Conservation (phyloP, 257 asterid species). For the Linderniella brevidens region DNA sequence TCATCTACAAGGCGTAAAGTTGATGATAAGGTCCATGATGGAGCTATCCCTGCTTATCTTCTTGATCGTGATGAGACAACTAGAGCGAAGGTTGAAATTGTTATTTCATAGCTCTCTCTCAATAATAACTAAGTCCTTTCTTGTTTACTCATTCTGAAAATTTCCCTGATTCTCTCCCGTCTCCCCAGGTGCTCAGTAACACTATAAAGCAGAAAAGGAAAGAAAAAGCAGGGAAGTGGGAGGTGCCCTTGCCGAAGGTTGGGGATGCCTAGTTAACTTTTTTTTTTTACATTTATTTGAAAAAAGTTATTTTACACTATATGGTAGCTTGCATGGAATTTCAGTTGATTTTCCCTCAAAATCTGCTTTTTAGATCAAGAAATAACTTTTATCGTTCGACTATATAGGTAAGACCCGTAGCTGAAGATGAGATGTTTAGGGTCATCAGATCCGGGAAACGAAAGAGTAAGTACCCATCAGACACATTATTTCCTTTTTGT, state of each 20-base stretch:
- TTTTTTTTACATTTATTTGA: too few species aligned
- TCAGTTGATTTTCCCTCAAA: background rate
- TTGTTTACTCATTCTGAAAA: background rate
- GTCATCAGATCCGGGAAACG: slow-evolving; percentile 90
- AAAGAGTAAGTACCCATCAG: slow-evolving; percentile 48
- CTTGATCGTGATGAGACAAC: slow-evolving; percentile 92
- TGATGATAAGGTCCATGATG: slow-evolving; percentile 76
- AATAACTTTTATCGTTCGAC: slow-evolving; percentile 2
- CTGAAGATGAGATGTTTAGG: slow-evolving; percentile 98
- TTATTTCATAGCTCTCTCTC: slow-evolving; percentile 3
- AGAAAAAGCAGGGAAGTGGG: slow-evolving; percentile 98
- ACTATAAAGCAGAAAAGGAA: slow-evolving; percentile 91
- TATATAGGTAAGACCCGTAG: slow-evolving; percentile 79
- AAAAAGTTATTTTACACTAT: background rate
- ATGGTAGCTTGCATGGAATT: background rate
- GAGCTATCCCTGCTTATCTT: slow-evolving; percentile 96
- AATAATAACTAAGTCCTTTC: slow-evolving; percentile 1
- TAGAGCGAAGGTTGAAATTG: slow-evolving; percentile 54
- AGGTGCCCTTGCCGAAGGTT: slow-evolving; percentile 96
- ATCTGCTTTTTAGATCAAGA: background rate
- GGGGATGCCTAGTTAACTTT: background rate
- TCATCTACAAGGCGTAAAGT: slow-evolving; percentile 68
- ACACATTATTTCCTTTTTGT: background rate
- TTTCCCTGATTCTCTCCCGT: background rate
- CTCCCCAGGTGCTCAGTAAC: slow-evolving; percentile 68